Evolutionary conservation across 1,284 basidiomycete genomes (phyloP), one percentile per base, ranked within the genome.

Genomic region (Apiotrichum akiyoshidainum): DNA sequence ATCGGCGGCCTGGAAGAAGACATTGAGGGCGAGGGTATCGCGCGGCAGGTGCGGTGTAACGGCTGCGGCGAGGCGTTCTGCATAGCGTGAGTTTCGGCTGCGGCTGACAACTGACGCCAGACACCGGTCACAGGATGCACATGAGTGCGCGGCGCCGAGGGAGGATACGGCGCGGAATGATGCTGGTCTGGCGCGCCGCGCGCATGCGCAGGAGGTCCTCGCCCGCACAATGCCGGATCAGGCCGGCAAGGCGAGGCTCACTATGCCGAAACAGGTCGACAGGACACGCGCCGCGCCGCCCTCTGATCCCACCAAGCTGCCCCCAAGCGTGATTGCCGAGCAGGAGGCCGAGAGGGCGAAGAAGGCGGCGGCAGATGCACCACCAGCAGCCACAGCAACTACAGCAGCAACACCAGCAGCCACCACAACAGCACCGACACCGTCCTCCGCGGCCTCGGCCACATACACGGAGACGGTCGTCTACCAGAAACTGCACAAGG

Each of bases 41-140:
- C 70, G 0, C 65, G 61, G 40, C 58, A 69, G 47, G 64, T 77
- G 10, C 54, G 68, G 19, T 76, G 74, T 65, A 13, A 9, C 2
- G 65, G 61, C 0, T 76, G 74, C 46, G 58, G 58, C 4, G 65
- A 57, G 11, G 67, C 70, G 7, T 76, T 63, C 48, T 76, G 74
- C 46, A 55, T 68, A 7, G n/a, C 19, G 74, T 76, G 45, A 52
- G 73, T 66, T 40, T 14, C 6, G n/a, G 37, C 1, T n/a, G 12
- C 34, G 3, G 19, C 19, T 1, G 2, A 12, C 7, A 33, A 9
- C 52, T 60, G 54, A 46, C 52, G 1, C n/a, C 58, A 77, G 70
- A 54, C 69, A 68, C 60, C 69, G 63, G 2, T 46, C 59, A 7
- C 69, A 70, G 49, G 59, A 53, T 22, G 57, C 63, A 34, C 75